These are phyloP conservation scores for Debaryomyces maramus DNA, from an alignment of 805 yeast species.

Conservation along the genomic window DNA sequence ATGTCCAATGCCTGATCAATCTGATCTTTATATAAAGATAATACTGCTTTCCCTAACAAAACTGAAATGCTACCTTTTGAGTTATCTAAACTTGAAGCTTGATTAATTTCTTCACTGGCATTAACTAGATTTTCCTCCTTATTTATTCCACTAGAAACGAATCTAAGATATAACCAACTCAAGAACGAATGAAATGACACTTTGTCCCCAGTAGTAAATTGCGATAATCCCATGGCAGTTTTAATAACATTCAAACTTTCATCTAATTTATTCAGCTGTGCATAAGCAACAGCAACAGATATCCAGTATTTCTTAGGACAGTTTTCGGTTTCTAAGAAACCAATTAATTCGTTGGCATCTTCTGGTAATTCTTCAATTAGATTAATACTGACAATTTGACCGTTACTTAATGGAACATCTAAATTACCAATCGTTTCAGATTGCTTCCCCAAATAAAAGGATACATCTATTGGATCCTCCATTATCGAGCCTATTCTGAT, in stretches of 20 bases:
- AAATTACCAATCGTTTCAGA: constrained; percentile 31
- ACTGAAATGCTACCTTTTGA: constrained; percentile 34
- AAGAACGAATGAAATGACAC: constrained; percentile 59
- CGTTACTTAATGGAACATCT: constrained; percentile 74
- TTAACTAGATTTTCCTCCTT: constrained; percentile 22
- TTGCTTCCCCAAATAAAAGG: constrained; percentile 37
- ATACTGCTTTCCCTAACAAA: constrained; percentile 67
- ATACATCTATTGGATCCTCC: constrained; percentile 22
- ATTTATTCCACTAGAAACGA: constrained; percentile 26
- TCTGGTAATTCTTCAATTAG: constrained; percentile 81
- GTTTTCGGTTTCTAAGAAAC: constrained; percentile 76
- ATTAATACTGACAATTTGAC: constrained; percentile 83
- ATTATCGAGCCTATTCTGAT: constrained; percentile 5
- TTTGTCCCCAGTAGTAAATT: constrained; percentile 41
- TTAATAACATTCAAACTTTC: constrained; percentile 66
- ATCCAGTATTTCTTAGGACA: constrained; percentile 81
- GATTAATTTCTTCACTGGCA: constrained; percentile 24
- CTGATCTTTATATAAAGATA: constrained; percentile 56
- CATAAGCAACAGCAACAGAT: constrained; percentile 78
- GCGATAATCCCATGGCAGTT: constrained; percentile 51
- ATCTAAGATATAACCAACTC: constrained; percentile 69
- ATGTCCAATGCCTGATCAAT: constrained; percentile 71
- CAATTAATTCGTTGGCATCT: constrained; percentile 80
- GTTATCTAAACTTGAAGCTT: constrained; percentile 12
- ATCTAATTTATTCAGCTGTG: constrained; percentile 53